Base-by-base conservation (phyloP, 1,139 yeast genomes). In the Pichiaceae sp. region DNA sequence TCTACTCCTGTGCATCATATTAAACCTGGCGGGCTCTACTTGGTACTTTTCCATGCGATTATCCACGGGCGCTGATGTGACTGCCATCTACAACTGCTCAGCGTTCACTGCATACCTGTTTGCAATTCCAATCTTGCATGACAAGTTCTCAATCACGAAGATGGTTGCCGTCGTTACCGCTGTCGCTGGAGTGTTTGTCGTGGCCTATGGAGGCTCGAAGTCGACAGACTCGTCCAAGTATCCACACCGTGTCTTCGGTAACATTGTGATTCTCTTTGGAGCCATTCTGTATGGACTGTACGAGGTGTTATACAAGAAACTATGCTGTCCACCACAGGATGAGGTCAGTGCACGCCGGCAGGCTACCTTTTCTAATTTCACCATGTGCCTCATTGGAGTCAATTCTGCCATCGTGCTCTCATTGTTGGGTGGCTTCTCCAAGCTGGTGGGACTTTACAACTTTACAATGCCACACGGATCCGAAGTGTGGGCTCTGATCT, bases 1-100 rank as follows among this genome's bases (percentile, higher is more conserved):
- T 9, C 58, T 68, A 3, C 38, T 70, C 3, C 61, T 82, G 28
- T 70, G 82, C 2, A 33, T 72, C 7, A 72, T 85, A 5, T 65
- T 86, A 42, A 83, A 84, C 9, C 46, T 76, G 3, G 95, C 95
- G 0, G 95, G 94, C 1, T 66, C 74, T 30, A 77, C 95, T 1
- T 86, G 96, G 96, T 86, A 84, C 54, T 73, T 83, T 15, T 80
- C 95, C 6, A 84, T 86, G 75, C 68, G 78, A 21, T 60, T 83
- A 56, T 80, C 95, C 1, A 82, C 87, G 29, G 86, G 95, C 0
- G 70, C 87, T 2, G 95, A 86, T 52, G 80, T 86, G 21, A 85
- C 95, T 3, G 95, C 95, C 8, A 86, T 86, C 44, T 86, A 85
- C 60, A 86, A 86, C 60, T 84, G 94, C 53, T 79, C 89, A 11